phyloP scores from a whole-genome alignment of 192 early-diverging fungal species.

The Backusella liffmaniae region DNA sequence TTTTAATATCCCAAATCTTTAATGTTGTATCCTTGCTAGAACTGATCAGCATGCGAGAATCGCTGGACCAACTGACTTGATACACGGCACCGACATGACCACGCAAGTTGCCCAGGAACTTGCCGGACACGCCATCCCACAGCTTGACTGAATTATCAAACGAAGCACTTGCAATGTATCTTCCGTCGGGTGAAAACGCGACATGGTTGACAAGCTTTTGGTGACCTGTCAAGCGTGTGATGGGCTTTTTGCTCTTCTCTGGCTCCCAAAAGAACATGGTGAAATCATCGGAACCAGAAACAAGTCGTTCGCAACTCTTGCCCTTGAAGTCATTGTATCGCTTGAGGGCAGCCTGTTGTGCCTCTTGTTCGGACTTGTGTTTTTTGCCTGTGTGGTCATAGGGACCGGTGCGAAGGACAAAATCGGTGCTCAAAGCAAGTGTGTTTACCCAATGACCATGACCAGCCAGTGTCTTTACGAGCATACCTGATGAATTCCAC shows the following conservation, averaged over 20 bases:
- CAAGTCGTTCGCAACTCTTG: constrained; percentile 73
- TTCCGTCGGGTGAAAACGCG: constrained; percentile 90
- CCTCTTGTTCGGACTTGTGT: constrained; percentile 63
- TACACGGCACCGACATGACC: constrained; percentile 97
- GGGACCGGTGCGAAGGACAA: constrained; percentile 85
- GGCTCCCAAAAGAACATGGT: constrained; percentile 98
- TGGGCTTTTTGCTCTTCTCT: constrained; percentile 71
- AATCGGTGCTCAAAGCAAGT: constrained; percentile 89
- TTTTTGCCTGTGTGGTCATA: constrained; percentile 80
- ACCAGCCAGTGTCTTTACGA: constrained; percentile 82
- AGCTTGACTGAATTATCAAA: constrained; percentile 98
- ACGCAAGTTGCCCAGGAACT: constrained; percentile 87
- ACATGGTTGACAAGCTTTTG: constrained; percentile 96
- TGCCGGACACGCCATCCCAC: constrained; percentile 90
- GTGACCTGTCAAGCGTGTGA: constrained; percentile 84
- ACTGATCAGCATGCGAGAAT: constrained; percentile 89
- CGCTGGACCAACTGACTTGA: constrained; percentile 93
- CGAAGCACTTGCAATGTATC: constrained; percentile 84
- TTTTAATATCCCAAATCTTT: constrained; percentile 93
- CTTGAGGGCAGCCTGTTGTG: constrained; percentile 67
- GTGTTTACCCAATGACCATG: constrained; percentile 99
- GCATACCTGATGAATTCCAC: constrained; percentile 85
- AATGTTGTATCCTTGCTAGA: constrained; percentile 89
- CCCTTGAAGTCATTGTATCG: constrained; percentile 77
- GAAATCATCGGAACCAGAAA: constrained; percentile 95